These are phyloP conservation scores for Leptoxyphium fumago DNA, from an alignment of 2,329 filamentous ascomycete genomes.

Conservation along the genomic window DNA sequence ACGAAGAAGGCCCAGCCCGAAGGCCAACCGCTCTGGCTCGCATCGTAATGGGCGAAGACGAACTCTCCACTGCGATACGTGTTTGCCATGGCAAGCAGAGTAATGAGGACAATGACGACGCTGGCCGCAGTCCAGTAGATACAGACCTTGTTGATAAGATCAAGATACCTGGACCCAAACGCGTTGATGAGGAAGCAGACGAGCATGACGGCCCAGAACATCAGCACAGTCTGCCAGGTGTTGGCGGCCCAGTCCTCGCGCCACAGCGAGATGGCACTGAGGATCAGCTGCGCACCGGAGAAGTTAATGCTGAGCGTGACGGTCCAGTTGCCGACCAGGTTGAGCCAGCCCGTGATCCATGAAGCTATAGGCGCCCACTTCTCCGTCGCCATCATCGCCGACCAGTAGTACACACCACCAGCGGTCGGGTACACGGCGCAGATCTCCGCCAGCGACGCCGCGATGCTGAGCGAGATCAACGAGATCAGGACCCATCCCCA, in stretches of 20 bases:
- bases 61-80: conserved; percentile 40
- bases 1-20: conserved; percentile 60
- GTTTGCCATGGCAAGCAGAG: conserved; percentile 43
- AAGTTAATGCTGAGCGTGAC: conserved; percentile 52
- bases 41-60: conserved; percentile 55
- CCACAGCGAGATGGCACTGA: conserved; percentile 55
- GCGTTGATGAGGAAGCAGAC: conserved; percentile 50
- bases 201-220: conserved; percentile 58
- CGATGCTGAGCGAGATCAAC: conserved; percentile 47
- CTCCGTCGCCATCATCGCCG: conserved; percentile 50
- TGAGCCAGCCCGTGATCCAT: conserved; percentile 59
- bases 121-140: conserved; percentile 57
- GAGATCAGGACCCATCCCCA: conserved; percentile 57
- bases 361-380: conserved; percentile 52
- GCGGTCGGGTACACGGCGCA: conserved; percentile 55
- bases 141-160: conserved; percentile 57
- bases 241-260: conserved; percentile 54
- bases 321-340: conserved; percentile 61
- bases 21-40: conserved; percentile 50
- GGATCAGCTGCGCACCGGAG: conserved; percentile 53
- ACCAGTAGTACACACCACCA: conserved; percentile 56
- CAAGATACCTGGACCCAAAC: conserved; percentile 47
- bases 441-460: conserved; percentile 53
- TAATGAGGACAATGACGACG: conserved; percentile 54
- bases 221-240: conserved; percentile 53